Evolutionary conservation across 2,329 filamentous ascomycete species (phyloP).

Genomic region (Stachybotrys echinatus): DNA sequence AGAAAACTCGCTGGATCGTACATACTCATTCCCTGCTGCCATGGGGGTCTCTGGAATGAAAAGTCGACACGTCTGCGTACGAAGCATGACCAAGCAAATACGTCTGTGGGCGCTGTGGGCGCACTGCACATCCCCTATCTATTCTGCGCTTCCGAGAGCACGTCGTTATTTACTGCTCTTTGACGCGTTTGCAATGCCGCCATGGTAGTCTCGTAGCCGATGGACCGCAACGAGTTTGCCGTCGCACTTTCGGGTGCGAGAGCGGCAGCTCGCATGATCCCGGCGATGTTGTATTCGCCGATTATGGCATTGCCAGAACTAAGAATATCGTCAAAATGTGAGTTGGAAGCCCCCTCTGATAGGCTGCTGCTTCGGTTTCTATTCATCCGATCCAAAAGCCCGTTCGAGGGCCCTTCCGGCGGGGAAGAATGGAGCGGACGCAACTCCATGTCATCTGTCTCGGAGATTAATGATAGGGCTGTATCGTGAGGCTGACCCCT

Average conservation of each 20-base stretch:
- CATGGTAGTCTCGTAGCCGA: slow-evolving; percentile 49
- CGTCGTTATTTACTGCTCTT: slow-evolving; percentile 22
- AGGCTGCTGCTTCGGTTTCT: slow-evolving; percentile 2
- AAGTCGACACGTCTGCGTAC: background rate
- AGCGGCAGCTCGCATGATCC: slow-evolving; percentile 42
- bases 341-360: slow-evolving; percentile 16
- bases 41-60: too few relatives aligned
- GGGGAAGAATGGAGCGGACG: slow-evolving; percentile 18
- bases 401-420: background rate
- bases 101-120: too few relatives aligned
- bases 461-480: slow-evolving; percentile 27
- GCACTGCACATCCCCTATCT: background rate
- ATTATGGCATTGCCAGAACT: slow-evolving; percentile 50
- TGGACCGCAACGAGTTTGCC: slow-evolving; percentile 46
- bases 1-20: background rate
- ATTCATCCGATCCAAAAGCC: slow-evolving; percentile 12
- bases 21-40: background rate
- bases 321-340: slow-evolving; percentile 41
- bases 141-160: slow-evolving; percentile 7
- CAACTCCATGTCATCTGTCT: slow-evolving; percentile 40
- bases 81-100: too few relatives aligned
- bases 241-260: slow-evolving; percentile 41
- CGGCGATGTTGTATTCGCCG: slow-evolving; percentile 47
- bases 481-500: slow-evolving; percentile 41
- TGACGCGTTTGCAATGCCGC: slow-evolving; percentile 43